These are phyloP conservation scores for Spiraea crenata DNA, from an alignment of 331 rosid genomes.

Conservation along the genomic window DNA sequence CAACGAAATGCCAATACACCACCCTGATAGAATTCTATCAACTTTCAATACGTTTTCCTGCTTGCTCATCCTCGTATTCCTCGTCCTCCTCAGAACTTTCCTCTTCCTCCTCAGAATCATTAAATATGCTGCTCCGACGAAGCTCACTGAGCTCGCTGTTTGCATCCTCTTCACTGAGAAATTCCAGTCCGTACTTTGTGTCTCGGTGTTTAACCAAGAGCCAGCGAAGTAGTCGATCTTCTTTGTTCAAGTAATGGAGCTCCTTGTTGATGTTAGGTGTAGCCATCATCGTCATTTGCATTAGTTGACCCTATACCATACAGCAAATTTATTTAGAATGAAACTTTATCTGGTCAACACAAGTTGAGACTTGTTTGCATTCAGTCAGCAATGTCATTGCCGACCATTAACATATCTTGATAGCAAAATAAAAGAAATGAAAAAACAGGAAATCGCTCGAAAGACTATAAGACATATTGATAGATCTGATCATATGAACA, in stretches of 20 bases:
- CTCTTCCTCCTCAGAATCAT: not conserved
- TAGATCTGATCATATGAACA: not conserved
- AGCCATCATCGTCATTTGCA: slow-evolving; percentile 98
- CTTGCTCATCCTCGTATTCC: slow-evolving; percentile 41
- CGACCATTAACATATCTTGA: not conserved
- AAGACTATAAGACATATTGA: not conserved
- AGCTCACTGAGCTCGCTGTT: slow-evolving; percentile 28
- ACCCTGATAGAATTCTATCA: not conserved
- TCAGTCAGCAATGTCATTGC: not conserved
- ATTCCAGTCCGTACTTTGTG: slow-evolving; percentile 45
- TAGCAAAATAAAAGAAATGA: not conserved
- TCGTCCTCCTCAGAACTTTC: slow-evolving; percentile 24
- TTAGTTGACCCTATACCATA: slow-evolving; percentile 60
- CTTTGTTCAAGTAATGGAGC: slow-evolving; percentile 91
- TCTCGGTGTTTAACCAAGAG: slow-evolving; percentile 78
- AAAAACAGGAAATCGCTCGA: not conserved
- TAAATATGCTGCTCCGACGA: slow-evolving; percentile 15
- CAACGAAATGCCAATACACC: slow-evolving; percentile 1
- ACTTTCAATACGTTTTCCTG: slow-evolving; percentile 17
- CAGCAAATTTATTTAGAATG: slow-evolving; percentile 9
- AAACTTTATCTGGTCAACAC: not conserved
- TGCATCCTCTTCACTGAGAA: slow-evolving; percentile 39
- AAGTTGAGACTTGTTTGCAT: not conserved
- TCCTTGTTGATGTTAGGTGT: slow-evolving; percentile 88
- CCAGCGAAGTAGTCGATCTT: slow-evolving; percentile 82